phyloP scores from a whole-genome alignment of 108 stramenopile species.

The Nannochloropsis salina region DNA sequence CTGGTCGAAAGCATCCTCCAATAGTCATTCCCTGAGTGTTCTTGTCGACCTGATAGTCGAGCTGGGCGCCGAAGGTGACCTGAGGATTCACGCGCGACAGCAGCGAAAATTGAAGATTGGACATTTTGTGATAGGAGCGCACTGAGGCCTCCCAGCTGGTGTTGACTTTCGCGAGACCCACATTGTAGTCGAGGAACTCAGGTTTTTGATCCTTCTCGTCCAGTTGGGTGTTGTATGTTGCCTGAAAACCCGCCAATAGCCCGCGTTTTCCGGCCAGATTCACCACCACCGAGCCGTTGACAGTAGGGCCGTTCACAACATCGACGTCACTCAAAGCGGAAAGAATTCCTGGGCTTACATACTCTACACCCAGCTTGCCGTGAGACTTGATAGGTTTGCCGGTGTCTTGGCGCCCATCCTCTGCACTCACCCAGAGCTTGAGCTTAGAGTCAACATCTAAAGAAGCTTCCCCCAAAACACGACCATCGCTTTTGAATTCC shows the following conservation, averaged over 20 bases:
- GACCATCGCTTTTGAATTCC: slow-evolving; percentile 23
- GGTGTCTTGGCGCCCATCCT: slow-evolving; percentile 13
- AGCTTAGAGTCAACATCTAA: neutral
- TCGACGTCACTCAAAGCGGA: neutral
- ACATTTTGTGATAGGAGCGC: neutral
- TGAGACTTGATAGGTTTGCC: slow-evolving; percentile 18
- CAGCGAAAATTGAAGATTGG: neutral
- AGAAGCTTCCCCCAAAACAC: slow-evolving; percentile 15
- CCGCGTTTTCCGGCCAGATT: neutral
- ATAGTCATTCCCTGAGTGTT: neutral
- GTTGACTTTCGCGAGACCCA: neutral
- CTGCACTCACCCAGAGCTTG: slow-evolving; percentile 14
- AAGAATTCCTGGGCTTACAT: neutral
- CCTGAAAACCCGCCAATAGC: neutral
- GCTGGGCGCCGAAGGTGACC: neutral
- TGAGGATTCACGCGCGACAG: neutral
- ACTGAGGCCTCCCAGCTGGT: slow-evolving; percentile 20
- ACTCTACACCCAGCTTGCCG: slow-evolving; percentile 19
- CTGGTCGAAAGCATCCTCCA: neutral
- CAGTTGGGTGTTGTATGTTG: slow-evolving; percentile 10
- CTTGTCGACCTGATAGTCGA: slow-evolving; percentile 8
- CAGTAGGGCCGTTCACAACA: slow-evolving; percentile 18
- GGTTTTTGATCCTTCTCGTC: slow-evolving; percentile 20
- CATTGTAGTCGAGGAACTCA: slow-evolving; percentile 23
- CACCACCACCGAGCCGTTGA: neutral